Evolutionary conservation across 2,329 filamentous ascomycete genomes (phyloP), one percentile per base, ranked within the genome.

Genomic region (Trichoderma polysporum): DNA sequence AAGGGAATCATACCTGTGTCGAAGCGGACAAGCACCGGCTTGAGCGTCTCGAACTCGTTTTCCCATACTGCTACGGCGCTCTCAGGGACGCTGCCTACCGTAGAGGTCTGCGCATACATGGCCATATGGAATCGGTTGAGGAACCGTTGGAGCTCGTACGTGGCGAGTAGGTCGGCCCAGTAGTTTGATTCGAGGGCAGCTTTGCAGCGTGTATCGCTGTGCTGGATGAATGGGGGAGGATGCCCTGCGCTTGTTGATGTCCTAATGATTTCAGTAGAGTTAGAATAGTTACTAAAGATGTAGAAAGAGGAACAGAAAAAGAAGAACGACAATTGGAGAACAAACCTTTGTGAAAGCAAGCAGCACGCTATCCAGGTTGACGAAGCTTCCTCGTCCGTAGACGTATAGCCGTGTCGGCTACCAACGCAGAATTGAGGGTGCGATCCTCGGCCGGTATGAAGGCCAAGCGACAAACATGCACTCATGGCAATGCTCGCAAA

Each of bases 331-430:
- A n/a, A n/a, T n/a, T n/a, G 6, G 12, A 17, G 1, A 5, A 66
- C 72, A 2, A 71, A 84, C 82, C 81, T 80, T 68, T 86, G 84
- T 0, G 82, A 78, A 8, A 86, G 76, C 15, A 85, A 82, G 27
- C 84, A 85, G 68, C 83, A 83, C 1, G 82, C 83, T 2, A 83
- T 78, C 85, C 85, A 87, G 0, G 84, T 85, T 54, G 78, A 82
- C 0, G 80, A 78, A 2, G 84, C 84, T 66, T 86, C 84, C 66
- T 86, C 82, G 61, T 86, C 81, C 0, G 82, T 82, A 49, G 81
- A 79, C 2, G 76, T 78, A 54, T 80, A 77, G 27, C 79, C 77
- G 62, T 81, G 79, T 22, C 79, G 79, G 8, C 78, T 74, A 0
- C 82, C 81, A 13, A 83, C 77, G 47, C 78, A 78, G 63, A 84